A percentile compares a stretch with the other conserved stretches of the same genome.
phyloP scores from a whole-genome alignment of 2,329 filamentous ascomycete genomes.

The Ramularia endophylla region DNA sequence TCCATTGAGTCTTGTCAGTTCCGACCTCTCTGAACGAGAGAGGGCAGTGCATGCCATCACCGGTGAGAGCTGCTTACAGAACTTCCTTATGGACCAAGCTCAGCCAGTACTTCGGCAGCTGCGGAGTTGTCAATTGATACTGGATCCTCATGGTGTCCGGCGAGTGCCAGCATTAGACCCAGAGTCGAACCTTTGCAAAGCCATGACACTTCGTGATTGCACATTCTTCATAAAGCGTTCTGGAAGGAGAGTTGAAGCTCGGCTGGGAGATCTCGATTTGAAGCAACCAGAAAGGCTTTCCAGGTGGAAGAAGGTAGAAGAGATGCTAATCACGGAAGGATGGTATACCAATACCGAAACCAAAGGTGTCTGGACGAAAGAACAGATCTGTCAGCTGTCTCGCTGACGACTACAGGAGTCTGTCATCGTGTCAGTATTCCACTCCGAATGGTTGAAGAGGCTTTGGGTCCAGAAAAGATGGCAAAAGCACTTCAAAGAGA shows the following conservation, averaged over 20 bases:
- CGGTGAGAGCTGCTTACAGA: slow-evolving; percentile 17
- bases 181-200: slow-evolving; percentile 28
- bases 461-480: too few relatives aligned
- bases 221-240: slow-evolving; percentile 36
- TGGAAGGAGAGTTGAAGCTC: slow-evolving; percentile 31
- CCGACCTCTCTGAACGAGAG: slow-evolving; percentile 18
- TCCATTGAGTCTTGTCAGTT: slow-evolving; percentile 36
- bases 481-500: too few relatives aligned
- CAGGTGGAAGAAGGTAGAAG: slow-evolving; percentile 39
- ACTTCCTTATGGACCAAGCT: slow-evolving; percentile 28
- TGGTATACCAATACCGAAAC: slow-evolving; percentile 35
- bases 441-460: too few relatives aligned
- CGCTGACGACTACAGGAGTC: neutral
- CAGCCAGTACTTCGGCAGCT: slow-evolving; percentile 34
- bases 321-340: slow-evolving; percentile 31
- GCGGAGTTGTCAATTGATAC: slow-evolving; percentile 30
- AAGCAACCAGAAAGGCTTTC: slow-evolving; percentile 38
- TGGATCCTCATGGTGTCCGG: slow-evolving; percentile 36
- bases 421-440: too few relatives aligned
- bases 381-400: slow-evolving; percentile 24
- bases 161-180: slow-evolving; percentile 3
- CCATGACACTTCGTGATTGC: slow-evolving; percentile 46
- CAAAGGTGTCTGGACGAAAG: slow-evolving; percentile 6
- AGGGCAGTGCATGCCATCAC: slow-evolving; percentile 22
- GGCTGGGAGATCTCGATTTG: slow-evolving; percentile 43